Conservation (phyloP, 345 rosid genomes). For the Balakata baccata region DNA sequence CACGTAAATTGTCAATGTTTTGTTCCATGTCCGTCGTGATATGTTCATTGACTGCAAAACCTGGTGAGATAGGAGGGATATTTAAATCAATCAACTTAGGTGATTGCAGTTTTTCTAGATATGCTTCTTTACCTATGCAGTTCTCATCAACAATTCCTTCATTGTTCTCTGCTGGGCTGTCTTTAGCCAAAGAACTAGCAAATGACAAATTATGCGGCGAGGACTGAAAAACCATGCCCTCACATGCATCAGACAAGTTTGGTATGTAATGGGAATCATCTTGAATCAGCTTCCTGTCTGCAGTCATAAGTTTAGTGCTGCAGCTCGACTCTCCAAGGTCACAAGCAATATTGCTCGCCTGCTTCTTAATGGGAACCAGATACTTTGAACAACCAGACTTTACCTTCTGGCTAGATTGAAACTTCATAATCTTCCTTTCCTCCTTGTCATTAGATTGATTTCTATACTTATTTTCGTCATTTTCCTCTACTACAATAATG, state of each 20-base stretch:
- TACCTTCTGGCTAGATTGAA: slow-evolving; percentile 22
- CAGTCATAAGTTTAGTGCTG: slow-evolving; percentile 27
- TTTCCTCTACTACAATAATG: slow-evolving; percentile 20
- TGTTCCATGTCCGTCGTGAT: slow-evolving; percentile 18
- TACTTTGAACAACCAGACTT: slow-evolving; percentile 28
- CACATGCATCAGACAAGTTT: slow-evolving; percentile 36
- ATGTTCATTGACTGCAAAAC: slow-evolving; percentile 28
- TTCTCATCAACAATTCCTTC: slow-evolving; percentile 23
- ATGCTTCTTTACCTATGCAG: slow-evolving; percentile 20
- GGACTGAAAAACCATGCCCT: slow-evolving; percentile 25
- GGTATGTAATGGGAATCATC: slow-evolving; percentile 28
- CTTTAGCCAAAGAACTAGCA: slow-evolving; percentile 38
- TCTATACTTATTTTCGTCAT: slow-evolving; percentile 19
- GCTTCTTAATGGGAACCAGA: slow-evolving; percentile 29
- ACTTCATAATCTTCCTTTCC: slow-evolving; percentile 23
- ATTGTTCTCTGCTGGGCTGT: slow-evolving; percentile 33
- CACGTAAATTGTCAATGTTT: slow-evolving; percentile 18
- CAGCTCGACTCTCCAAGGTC: slow-evolving; percentile 40
- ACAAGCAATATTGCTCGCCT: slow-evolving; percentile 31
- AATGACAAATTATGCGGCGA: slow-evolving; percentile 38
- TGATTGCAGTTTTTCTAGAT: slow-evolving; percentile 26
- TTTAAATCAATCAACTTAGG: slow-evolving; percentile 50
- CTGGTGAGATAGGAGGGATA: slow-evolving; percentile 42
- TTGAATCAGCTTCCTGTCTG: slow-evolving; percentile 27
- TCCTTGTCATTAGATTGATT: slow-evolving; percentile 20